Percentiles rank a stretch among this genome's conserved stretches.
Evolutionary conservation across 2,329 filamentous ascomycete species (phyloP).

Genomic region (Bimuria novae-zelandiae): DNA sequence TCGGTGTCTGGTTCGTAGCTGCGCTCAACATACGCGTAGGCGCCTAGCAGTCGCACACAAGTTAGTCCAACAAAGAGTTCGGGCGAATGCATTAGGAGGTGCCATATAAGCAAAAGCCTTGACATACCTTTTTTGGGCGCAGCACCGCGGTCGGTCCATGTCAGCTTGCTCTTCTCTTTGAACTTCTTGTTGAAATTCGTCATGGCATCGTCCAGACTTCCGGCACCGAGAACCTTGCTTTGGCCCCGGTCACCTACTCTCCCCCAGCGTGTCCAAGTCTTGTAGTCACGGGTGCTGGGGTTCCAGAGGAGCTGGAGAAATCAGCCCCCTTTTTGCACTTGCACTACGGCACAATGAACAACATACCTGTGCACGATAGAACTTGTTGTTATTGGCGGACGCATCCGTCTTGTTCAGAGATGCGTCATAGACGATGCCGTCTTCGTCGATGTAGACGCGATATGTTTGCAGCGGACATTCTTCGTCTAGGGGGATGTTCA

Average conservation of each 20-base stretch:
- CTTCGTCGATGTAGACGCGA: constrained; percentile 67
- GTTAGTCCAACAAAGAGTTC: neutral
- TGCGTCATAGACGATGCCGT: constrained; percentile 75
- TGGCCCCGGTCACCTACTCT: constrained; percentile 66
- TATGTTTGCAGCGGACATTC: constrained; percentile 40
- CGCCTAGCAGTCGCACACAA: neutral
- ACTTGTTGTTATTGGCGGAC: constrained; percentile 77
- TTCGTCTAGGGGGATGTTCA: constrained; percentile 56
- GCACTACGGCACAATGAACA: neutral
- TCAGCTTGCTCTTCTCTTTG: constrained; percentile 59
- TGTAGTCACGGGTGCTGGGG: constrained; percentile 47
- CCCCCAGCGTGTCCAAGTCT: constrained; percentile 80
- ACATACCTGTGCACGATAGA: constrained; percentile 72
- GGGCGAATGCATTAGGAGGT: neutral
- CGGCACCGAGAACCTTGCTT: constrained; percentile 47
- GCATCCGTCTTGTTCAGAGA: constrained; percentile 79
- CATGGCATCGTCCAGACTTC: constrained; percentile 47
- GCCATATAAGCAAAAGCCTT: constrained; percentile 44
- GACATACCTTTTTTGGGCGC: constrained; percentile 57
- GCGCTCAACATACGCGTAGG: constrained; percentile 78
- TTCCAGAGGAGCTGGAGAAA: constrained; percentile 36
- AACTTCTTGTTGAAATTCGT: constrained; percentile 60
- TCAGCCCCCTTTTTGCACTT: neutral
- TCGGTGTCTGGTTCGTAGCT: constrained; percentile 73
- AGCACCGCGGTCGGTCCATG: constrained; percentile 56